A percentile compares a stretch with the other conserved stretches of the same genome.
Evolutionary conservation across 768 basidiomycete species (phyloP).

Genomic region (Solioccasus polychromus): DNA sequence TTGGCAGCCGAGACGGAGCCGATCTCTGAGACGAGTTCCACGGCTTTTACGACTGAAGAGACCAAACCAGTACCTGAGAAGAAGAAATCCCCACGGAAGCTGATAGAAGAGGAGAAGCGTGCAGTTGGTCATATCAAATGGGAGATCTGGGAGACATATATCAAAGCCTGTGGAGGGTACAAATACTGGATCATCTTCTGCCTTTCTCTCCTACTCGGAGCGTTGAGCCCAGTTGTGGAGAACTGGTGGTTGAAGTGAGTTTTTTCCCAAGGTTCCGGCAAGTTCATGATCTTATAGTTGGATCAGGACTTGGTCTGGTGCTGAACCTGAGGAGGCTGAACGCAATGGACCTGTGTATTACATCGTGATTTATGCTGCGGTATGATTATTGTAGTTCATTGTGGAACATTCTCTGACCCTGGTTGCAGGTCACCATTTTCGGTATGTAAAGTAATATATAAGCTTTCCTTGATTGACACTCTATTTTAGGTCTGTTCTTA

Average conservation of each 20-base stretch:
- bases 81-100: conserved; percentile 70
- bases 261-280: neutral
- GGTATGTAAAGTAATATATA: conserved; percentile 23
- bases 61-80: conserved; percentile 38
- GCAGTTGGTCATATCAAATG: conserved; percentile 67
- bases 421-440: conserved; percentile 33
- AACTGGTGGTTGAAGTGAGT: conserved; percentile 66
- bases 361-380: conserved; percentile 62
- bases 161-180: conserved; percentile 47
- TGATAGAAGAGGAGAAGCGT: conserved; percentile 82
- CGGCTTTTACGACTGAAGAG: conserved; percentile 37
- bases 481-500: conserved; percentile 47
- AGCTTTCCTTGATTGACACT: conserved; percentile 7
- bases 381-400: conserved; percentile 27
- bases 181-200: conserved; percentile 58
- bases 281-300: conserved; percentile 21
- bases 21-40: conserved; percentile 43
- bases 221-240: conserved; percentile 64
- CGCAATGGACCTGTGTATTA: conserved; percentile 45
- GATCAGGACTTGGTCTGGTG: conserved; percentile 56
- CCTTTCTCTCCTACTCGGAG: conserved; percentile 50
- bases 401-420: conserved; percentile 20
- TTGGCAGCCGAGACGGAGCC: conserved; percentile 22
- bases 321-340: conserved; percentile 38
- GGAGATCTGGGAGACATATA: conserved; percentile 64